Base-by-base conservation (phyloP, 2,329 filamentous ascomycete genomes). In the Hypomyces perniciosus region DNA sequence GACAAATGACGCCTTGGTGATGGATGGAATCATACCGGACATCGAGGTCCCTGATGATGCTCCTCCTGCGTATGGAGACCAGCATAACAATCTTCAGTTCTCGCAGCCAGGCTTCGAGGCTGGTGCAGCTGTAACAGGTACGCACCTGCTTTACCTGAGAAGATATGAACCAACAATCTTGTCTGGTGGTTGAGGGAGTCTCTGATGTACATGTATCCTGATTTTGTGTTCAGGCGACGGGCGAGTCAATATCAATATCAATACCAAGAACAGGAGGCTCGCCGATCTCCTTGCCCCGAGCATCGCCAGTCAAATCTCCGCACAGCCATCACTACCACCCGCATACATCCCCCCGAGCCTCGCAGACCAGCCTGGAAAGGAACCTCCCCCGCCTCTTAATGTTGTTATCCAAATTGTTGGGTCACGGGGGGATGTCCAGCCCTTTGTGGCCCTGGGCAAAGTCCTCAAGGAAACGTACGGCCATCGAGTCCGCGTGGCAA, bases 241-340 rank as follows among this genome's bases (percentile, higher is more conserved):
- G 27, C 81, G 89, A 62, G 77, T 93, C 59, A 83, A 90, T 62
- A 90, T 93, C 70, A 84, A 83, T 55, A 88, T 93, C 68, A 83
- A 85, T 62, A 84, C 90, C 64, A 84, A 81, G 57, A 83, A 78
- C 58, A 72, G 76, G 49, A 79, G 79, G 49, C 72, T 92, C 4
- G 81, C 85, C 2, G 80, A 83, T 53, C 72, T 91, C 9, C 75
- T 91, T 28, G 77, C 80, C 0, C 84, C 86, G 3, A 80, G 83
- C 6, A 65, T 90, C 38, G 69, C 77, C 54, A 73, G 75, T 55
- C 76, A 86, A 59, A 68, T 82, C 26, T 70, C 74, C 34, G 69
- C 77, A 40, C 76, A 83, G 26, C 48, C 70, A 70, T 75, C 52
- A 8, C 76, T 84, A 2, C 83, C 85, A 28, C 83, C 83, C 2